Evolutionary conservation across 169 alveolate genomes (phyloP).

Genomic region (Plasmodium knowlesi): DNA sequence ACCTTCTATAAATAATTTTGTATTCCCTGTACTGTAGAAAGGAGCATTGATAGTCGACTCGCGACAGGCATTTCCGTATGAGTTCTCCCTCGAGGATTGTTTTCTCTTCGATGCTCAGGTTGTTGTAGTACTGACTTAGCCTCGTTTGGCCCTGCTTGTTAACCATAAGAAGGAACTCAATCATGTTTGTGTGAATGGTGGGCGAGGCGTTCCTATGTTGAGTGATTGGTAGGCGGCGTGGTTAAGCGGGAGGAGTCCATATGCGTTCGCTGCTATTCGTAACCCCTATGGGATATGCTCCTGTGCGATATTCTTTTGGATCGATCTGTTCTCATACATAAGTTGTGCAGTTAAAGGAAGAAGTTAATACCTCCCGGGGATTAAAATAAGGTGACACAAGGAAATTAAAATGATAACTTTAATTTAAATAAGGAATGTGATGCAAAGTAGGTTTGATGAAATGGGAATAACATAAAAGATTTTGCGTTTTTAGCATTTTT

Average conservation of each 20-base stretch:
- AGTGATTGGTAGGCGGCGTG: background rate
- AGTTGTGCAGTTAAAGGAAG: background rate
- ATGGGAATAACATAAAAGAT: background rate
- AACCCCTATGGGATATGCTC: background rate
- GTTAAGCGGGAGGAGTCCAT: background rate
- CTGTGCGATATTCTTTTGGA: background rate
- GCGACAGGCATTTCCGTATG: slow-evolving; percentile 96
- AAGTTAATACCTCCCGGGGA: background rate
- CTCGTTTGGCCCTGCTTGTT: slow-evolving; percentile 99
- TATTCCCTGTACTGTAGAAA: slow-evolving; percentile 96
- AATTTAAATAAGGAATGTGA: background rate
- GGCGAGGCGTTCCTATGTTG: background rate
- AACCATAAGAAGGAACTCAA: slow-evolving; percentile 96
- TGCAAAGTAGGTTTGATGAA: background rate
- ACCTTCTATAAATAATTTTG: slow-evolving; percentile 93
- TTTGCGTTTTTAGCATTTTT: background rate
- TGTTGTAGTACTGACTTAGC: slow-evolving; percentile 92
- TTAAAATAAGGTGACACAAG: background rate
- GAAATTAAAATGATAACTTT: background rate
- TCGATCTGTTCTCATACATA: background rate
- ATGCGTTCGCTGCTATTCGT: background rate
- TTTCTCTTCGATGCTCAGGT: slow-evolving; percentile 93
- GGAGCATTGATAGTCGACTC: slow-evolving; percentile 96
- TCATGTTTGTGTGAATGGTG: slow-evolving; percentile 87
- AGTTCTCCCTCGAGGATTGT: slow-evolving; percentile 97